Evolutionary conservation across 2,329 filamentous ascomycete species (phyloP).

Genomic region (Ambrosiella cleistominuta): DNA sequence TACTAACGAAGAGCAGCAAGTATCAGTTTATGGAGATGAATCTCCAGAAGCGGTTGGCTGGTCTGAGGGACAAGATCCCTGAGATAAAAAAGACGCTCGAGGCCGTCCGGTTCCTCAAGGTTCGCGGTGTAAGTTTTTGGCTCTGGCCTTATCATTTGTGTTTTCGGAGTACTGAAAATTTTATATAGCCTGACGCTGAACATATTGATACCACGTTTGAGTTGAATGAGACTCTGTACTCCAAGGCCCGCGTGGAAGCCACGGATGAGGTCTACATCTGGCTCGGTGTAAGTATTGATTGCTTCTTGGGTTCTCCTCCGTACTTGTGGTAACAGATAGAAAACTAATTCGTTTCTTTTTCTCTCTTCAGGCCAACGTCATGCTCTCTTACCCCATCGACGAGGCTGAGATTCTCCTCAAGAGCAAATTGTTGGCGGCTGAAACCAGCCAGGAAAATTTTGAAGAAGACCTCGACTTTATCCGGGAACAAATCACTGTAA

Average conservation of each 20-base stretch:
- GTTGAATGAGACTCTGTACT: conserved; percentile 87
- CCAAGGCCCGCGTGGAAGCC: conserved; percentile 64
- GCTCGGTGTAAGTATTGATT: conserved; percentile 52
- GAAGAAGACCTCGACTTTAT: conserved; percentile 94
- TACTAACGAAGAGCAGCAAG: conserved; percentile 43
- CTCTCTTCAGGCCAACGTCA: conserved; percentile 65
- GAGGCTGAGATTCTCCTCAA: conserved; percentile 68
- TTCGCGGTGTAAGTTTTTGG: conserved; percentile 41
- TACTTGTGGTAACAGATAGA: not conserved
- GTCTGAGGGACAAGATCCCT: conserved; percentile 84
- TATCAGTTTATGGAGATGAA: conserved; percentile 99
- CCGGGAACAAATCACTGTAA: conserved; percentile 85
- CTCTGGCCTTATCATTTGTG: not conserved
- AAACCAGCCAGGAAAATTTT: conserved; percentile 66
- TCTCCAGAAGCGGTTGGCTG: conserved; percentile 62
- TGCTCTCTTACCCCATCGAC: conserved; percentile 82
- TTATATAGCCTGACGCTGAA: conserved; percentile 33
- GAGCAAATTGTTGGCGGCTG: conserved; percentile 62
- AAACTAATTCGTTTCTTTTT: not conserved
- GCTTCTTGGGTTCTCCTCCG: not conserved
- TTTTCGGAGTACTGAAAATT: not conserved
- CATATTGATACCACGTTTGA: conserved; percentile 87
- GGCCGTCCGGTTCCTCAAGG: conserved; percentile 69
- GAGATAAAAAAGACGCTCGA: conserved; percentile 95
- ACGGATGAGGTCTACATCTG: conserved; percentile 91